These are phyloP conservation scores for Diplotaxis tenuifolia DNA, from an alignment of 345 rosid genomes.

Conservation along the genomic window DNA sequence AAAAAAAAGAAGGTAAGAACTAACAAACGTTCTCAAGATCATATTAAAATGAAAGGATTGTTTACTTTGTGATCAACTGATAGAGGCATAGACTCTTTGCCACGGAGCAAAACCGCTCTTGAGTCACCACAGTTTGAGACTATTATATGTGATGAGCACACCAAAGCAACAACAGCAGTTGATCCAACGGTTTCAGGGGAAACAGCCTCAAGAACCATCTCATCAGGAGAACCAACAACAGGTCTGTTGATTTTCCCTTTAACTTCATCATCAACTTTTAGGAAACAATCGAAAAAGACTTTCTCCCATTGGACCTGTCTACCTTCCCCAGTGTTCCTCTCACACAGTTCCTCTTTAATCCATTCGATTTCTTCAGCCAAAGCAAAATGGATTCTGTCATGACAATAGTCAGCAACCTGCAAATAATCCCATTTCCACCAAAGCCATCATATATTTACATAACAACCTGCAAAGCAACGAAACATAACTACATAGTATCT, in stretches of 20 bases:
- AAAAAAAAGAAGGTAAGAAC: background rate
- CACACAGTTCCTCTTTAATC: background rate
- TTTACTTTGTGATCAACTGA: background rate
- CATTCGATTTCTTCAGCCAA: background rate
- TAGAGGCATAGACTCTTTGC: background rate
- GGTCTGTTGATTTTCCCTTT: background rate
- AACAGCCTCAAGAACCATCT: background rate
- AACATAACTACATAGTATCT: slow-evolving; percentile 5
- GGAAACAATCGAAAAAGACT: background rate
- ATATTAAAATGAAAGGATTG: background rate
- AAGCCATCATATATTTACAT: slow-evolving; percentile 20
- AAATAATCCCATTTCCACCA: background rate
- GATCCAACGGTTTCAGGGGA: background rate
- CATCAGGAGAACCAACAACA: background rate
- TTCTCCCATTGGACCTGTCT: background rate
- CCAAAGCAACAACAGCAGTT: background rate
- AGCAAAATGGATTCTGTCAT: background rate
- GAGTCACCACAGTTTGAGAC: background rate
- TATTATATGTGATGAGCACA: background rate
- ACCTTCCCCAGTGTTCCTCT: background rate
- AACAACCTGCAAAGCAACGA: slow-evolving; percentile 27
- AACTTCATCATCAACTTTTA: background rate
- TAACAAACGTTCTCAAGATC: background rate
- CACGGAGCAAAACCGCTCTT: background rate
- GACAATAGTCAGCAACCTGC: background rate